Base-by-base conservation (phyloP, 192 early-diverging fungal genomes). In the Backusella morwellensis region DNA sequence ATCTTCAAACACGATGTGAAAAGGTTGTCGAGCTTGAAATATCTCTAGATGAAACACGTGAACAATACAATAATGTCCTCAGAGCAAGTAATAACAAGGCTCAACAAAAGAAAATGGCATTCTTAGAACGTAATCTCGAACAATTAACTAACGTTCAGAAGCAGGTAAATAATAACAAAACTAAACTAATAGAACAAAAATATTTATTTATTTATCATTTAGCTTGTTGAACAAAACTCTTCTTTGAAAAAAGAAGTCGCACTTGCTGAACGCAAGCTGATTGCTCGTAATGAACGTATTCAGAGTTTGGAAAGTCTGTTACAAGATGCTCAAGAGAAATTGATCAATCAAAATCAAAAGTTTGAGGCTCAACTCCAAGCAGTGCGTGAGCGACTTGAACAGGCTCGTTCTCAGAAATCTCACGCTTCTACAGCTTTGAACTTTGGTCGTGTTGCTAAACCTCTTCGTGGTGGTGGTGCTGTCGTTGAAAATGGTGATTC, bases 1-100 rank as follows among this genome's bases (percentile, higher is more conserved):
- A 99, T 80, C 91, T 99, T 54, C 95, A 98, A 86, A 93, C 96
- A 86, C 92, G 97, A 56, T 98, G 97, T 85, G 97, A 99, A 82
- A 95, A 95, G 90, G 95, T 97, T 69, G 96, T 99, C 34, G 97
- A 99, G 88, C 89, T 99, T 32, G 98, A 98, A 84, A 95, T 99
- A 80, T 92, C 94, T 6, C 86, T 99, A 71, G 98, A 99, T 80
- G 98, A 99, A 75, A 91, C 93, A 7, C 93, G 96, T 23, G 95
- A 96, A 79, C 93, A 98, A 86, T 94, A 96, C 78, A 92, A 96
- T 70, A 92, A 88, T 75, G 94, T 98, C 29, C 87, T 93, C 66
- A 91, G 92, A 69, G 93, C 92, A 70, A 92, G 88, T 79, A 93
- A 92, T 85, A 94, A 91, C 77, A 89, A 93, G 68, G 91, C 91